A percentile compares a stretch with the other conserved stretches of the same genome.
Conservation (phyloP, 345 rosid genomes). For the Eucalyptus leucophloia region DNA sequence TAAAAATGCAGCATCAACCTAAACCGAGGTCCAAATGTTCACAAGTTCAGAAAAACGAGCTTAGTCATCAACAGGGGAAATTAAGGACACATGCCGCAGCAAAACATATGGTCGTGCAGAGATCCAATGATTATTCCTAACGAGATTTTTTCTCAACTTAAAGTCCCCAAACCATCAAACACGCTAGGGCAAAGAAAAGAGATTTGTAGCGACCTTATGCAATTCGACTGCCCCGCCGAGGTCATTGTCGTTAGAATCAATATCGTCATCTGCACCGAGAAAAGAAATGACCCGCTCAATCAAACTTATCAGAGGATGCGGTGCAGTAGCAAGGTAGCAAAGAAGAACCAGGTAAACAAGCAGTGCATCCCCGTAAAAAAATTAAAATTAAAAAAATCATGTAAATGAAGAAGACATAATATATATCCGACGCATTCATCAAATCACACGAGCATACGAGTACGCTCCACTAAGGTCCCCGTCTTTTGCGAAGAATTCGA, state of each 20-base stretch:
- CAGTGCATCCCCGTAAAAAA: neutral
- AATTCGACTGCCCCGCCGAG: constrained; percentile 4
- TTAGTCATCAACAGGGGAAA: neutral
- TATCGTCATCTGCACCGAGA: constrained; percentile 31
- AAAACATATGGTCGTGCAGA: neutral
- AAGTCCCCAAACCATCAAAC: neutral
- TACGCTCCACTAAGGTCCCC: neutral
- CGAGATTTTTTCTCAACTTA: neutral
- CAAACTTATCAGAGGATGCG: neutral
- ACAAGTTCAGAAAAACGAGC: neutral
- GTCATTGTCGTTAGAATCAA: constrained; percentile 18
- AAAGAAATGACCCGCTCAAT: neutral
- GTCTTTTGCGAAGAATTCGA: neutral
- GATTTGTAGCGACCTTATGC: constrained; percentile 17
- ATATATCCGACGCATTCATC: neutral
- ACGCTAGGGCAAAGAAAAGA: neutral
- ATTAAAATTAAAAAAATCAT: neutral
- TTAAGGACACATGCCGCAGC: neutral
- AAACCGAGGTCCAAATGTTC: neutral
- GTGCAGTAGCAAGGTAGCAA: neutral
- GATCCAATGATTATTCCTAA: neutral
- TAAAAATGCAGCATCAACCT: neutral
- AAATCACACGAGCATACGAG: neutral
- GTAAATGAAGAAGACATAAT: neutral
- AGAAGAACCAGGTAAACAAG: neutral